These are phyloP conservation scores for Priceomyces carsonii DNA, from an alignment of 805 yeast species.

Conservation along the genomic window DNA sequence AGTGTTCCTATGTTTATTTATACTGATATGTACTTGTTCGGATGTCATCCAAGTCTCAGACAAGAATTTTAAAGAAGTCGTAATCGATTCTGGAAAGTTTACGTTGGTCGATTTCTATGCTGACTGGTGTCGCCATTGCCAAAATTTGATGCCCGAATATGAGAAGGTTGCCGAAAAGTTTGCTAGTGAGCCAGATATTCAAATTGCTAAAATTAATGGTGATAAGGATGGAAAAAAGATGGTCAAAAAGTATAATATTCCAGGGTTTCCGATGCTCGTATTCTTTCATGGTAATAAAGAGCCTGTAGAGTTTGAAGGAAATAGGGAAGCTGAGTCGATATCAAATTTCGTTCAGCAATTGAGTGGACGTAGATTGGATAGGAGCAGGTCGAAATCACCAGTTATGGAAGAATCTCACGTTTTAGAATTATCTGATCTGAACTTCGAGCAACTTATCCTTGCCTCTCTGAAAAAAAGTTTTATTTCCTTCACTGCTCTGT, in stretches of 20 bases:
- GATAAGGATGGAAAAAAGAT: conserved; percentile 52
- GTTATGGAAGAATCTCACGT: conserved; percentile 16
- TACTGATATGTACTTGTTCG: conserved; percentile 6
- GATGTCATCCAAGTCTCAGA: conserved; percentile 46
- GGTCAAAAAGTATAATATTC: conserved; percentile 50
- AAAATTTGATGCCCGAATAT: conserved; percentile 53
- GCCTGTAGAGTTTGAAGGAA: conserved; percentile 59
- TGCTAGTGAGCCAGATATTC: conserved; percentile 34
- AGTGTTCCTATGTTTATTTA: background rate
- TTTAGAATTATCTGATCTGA: conserved; percentile 36
- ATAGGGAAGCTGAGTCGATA: conserved; percentile 51
- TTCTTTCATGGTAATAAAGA: conserved; percentile 53
- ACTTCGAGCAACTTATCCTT: conserved; percentile 43
- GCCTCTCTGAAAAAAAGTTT: conserved; percentile 28
- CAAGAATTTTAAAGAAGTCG: conserved; percentile 54
- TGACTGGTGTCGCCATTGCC: conserved; percentile 74
- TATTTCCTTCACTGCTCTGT: conserved; percentile 58
- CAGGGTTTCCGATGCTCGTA: conserved; percentile 67
- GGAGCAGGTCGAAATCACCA: conserved; percentile 11
- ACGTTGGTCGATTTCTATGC: conserved; percentile 56
- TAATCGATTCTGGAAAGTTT: conserved; percentile 52
- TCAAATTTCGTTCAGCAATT: conserved; percentile 50
- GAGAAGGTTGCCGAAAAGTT: conserved; percentile 34
- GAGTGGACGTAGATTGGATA: conserved; percentile 25
- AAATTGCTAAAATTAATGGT: conserved; percentile 59